Percentiles rank a stretch among this genome's conserved stretches.
These are phyloP conservation scores for Microascus cirrosus DNA, from an alignment of 2,329 filamentous ascomycete species.

Conservation along the genomic window DNA sequence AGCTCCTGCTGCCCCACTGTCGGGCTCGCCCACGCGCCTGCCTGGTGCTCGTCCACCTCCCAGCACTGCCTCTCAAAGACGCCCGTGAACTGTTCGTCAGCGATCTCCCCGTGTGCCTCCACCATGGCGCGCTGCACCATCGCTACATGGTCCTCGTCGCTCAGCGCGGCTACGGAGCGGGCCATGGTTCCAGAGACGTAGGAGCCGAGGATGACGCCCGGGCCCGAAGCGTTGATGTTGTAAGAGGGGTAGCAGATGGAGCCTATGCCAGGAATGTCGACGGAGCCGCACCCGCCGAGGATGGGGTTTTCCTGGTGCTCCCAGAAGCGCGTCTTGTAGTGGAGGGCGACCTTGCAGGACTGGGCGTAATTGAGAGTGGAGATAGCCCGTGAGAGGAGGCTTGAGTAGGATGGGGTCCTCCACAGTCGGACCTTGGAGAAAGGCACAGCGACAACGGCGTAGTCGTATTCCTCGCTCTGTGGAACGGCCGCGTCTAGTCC, in stretches of 20 bases:
- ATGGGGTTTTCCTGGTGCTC: slow-evolving; percentile 42
- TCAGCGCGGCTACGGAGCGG: slow-evolving; percentile 28
- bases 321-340: slow-evolving; percentile 56
- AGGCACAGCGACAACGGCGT: slow-evolving; percentile 53
- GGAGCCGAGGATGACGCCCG: slow-evolving; percentile 49
- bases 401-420: slow-evolving; percentile 36
- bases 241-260: slow-evolving; percentile 57
- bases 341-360: slow-evolving; percentile 51
- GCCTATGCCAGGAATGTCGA: slow-evolving; percentile 49
- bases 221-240: slow-evolving; percentile 51
- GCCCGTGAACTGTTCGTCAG: slow-evolving; percentile 44
- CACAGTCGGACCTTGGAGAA: slow-evolving; percentile 54
- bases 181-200: slow-evolving; percentile 38
- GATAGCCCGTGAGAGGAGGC: slow-evolving; percentile 35
- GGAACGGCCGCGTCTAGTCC: slow-evolving; percentile 19
- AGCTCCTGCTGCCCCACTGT: slow-evolving; percentile 54
- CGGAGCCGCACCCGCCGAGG: slow-evolving; percentile 48
- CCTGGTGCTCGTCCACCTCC: slow-evolving; percentile 48
- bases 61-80: slow-evolving; percentile 56
- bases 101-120: slow-evolving; percentile 45
- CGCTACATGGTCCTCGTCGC: slow-evolving; percentile 50
- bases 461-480: slow-evolving; percentile 47
- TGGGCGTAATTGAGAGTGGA: slow-evolving; percentile 28
- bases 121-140: slow-evolving; percentile 54
- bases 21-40: slow-evolving; percentile 51